Percentiles rank a stretch among this genome's conserved stretches.
phyloP scores from a whole-genome alignment of 2,329 filamentous ascomycete genomes.

The Rhynchosporium agropyri region DNA sequence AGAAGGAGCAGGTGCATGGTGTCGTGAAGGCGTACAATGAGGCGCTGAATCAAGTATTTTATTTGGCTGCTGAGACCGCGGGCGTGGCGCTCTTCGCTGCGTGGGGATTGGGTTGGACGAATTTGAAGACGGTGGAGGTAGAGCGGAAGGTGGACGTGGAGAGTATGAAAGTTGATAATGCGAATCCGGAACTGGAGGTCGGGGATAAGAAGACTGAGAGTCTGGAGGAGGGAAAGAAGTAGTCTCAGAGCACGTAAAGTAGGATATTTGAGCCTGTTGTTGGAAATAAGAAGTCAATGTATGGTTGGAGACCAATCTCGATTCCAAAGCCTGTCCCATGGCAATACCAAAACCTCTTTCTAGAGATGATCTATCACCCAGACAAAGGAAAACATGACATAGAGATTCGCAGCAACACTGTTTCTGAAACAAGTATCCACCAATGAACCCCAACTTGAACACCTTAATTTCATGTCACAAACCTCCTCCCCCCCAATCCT shows the following conservation, averaged over 20 bases:
- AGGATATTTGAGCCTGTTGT: not conserved
- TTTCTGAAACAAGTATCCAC: too few relatives aligned
- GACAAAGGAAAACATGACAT: too few relatives aligned
- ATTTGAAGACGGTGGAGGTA: constrained; percentile 22
- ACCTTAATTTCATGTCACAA: too few relatives aligned
- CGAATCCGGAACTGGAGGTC: not conserved
- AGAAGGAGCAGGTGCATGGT: constrained; percentile 39
- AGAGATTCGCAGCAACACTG: too few relatives aligned
- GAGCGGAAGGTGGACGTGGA: not conserved
- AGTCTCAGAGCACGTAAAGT: too few relatives aligned
- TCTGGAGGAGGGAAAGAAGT: not conserved
- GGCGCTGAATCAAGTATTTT: constrained; percentile 34
- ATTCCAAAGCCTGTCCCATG: too few relatives aligned
- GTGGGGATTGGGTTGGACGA: constrained; percentile 29
- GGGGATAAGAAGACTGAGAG: not conserved
- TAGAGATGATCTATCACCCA: too few relatives aligned
- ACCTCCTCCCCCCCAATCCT: too few relatives aligned
- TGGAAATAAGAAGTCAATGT: too few relatives aligned
- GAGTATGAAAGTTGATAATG: constrained; percentile 5
- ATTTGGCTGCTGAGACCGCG: constrained; percentile 25
- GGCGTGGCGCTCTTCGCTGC: constrained; percentile 17
- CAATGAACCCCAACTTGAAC: too few relatives aligned
- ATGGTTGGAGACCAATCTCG: too few relatives aligned
- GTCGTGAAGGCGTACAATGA: constrained; percentile 49
- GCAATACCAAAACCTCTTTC: too few relatives aligned